phyloP scores from a whole-genome alignment of 441 rosid genomes.

The Eutrema salsugineum region DNA sequence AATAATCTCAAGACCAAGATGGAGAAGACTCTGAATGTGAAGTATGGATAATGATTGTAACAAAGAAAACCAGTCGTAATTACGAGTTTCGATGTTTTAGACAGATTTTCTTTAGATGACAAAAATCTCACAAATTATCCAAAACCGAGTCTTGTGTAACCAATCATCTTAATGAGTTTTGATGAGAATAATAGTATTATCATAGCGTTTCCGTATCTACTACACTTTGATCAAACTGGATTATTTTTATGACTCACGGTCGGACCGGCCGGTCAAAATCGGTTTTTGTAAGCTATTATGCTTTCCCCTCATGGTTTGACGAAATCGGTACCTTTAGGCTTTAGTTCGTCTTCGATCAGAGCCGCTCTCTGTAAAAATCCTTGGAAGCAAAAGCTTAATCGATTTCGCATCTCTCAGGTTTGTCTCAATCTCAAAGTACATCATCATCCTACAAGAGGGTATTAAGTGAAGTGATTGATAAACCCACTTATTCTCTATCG shows the following conservation, averaged over 20 bases:
- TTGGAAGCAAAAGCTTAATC: neutral
- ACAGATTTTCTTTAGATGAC: too few relatives aligned
- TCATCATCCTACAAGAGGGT: neutral
- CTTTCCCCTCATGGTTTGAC: neutral
- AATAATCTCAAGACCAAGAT: neutral
- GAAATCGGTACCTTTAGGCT: neutral
- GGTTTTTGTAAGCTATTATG: neutral
- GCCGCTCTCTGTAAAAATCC: neutral
- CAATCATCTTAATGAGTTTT: too few relatives aligned
- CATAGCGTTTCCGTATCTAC: too few relatives aligned
- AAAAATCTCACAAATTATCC: too few relatives aligned
- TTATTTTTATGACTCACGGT: neutral
- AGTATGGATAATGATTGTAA: neutral
- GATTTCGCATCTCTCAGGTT: constrained; percentile 9
- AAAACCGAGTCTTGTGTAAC: too few relatives aligned
- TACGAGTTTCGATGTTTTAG: too few relatives aligned
- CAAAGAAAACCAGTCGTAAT: too few relatives aligned
- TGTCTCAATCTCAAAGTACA: neutral
- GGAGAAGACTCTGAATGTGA: neutral
- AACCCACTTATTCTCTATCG: neutral
- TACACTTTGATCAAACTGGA: neutral
- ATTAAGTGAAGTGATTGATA: neutral
- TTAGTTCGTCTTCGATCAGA: neutral
- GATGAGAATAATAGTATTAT: too few relatives aligned
- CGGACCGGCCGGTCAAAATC: neutral